Percentiles rank a stretch among this genome's conserved stretches.
Evolutionary conservation across 176 grass and related monocot species (phyloP).

Genomic region (Musa beccarii): DNA sequence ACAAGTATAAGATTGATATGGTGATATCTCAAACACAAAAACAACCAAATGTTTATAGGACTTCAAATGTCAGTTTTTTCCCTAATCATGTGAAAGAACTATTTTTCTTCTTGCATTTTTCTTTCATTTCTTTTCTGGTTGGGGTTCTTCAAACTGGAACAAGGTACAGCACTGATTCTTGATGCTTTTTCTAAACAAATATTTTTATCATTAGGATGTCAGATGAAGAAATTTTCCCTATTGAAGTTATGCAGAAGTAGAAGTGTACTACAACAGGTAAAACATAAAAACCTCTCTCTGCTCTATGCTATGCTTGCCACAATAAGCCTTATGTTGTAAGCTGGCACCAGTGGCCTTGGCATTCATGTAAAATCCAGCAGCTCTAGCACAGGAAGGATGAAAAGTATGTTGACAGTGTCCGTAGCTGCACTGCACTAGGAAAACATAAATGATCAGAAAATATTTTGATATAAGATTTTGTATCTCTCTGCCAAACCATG

Average conservation of each 20-base stretch:
- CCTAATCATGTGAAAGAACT: background rate
- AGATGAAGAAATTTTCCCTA: background rate
- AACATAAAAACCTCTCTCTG: slow-evolving; percentile 57
- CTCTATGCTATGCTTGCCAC: slow-evolving; percentile 57
- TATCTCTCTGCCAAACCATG: background rate
- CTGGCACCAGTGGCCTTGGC: slow-evolving; percentile 42
- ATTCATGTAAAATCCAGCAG: slow-evolving; percentile 91
- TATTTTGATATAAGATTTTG: background rate
- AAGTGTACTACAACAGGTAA: slow-evolving; percentile 17
- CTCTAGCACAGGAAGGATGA: slow-evolving; percentile 82
- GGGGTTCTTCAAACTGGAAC: background rate
- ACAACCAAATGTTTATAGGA: background rate
- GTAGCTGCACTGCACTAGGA: slow-evolving; percentile 66
- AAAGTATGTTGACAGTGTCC: slow-evolving; percentile 61
- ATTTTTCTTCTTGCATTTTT: background rate
- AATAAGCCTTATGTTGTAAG: slow-evolving; percentile 75
- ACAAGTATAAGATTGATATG: background rate
- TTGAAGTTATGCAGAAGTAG: background rate
- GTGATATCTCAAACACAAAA: background rate
- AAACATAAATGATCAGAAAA: slow-evolving; percentile 25
- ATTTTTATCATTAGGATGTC: background rate
- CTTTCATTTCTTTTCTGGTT: background rate
- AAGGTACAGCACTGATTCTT: background rate
- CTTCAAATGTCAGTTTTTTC: too few species aligned
- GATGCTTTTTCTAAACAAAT: slow-evolving; percentile 16